Base-by-base conservation (phyloP, 1,284 basidiomycete genomes). In the Thelephora terrestris region DNA sequence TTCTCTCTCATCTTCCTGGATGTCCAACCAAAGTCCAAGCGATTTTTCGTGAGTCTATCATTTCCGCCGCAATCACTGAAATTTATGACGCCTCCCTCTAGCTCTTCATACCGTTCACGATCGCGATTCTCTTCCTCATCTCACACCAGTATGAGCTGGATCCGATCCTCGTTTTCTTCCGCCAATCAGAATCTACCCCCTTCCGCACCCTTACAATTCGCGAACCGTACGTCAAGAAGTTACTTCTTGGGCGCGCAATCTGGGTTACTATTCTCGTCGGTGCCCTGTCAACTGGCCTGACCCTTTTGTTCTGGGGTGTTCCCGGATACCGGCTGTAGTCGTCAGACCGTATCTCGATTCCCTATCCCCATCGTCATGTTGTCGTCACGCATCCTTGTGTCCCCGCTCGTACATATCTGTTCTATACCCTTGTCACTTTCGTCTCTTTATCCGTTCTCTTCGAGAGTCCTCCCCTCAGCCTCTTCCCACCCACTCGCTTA, bases 61-160 rank as follows among this genome's bases (percentile, higher is more conserved):
- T 43, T 34, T 25, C 25, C 45, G 24, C 34, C 21, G 36, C 16
- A 10, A 18, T 46, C 45, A 45, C 10, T 7, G 14, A 29, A 16
- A 24, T 25, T 44, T 1, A 42, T 47, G 17, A 55, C 63, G 42
- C 43, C 43, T 48, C 36, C 47, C 49, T 29, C 5, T 59, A 94
- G 92, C 79, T 95, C 56, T 94, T 98, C 68, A 76, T 99, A 29
- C 95, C 95, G 0, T 98, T 96, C 65, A 74, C 85, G n/a, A 66
- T 98, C 56, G 91, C 94, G 46, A 73, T 90, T 58, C 81, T 95
- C 55, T 85, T 90, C 68, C 78, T 99, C 52, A 76, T 97, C 50
- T 90, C 92, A 20, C 91, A 96, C 61, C 90, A 94, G 66, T 99
- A 99, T 68, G 91, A 95, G 64, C 81, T 98, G 48, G 94, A 97